These are phyloP conservation scores for Diplodia seriata DNA, from an alignment of 2,329 filamentous ascomycete genomes.

Conservation along the genomic window DNA sequence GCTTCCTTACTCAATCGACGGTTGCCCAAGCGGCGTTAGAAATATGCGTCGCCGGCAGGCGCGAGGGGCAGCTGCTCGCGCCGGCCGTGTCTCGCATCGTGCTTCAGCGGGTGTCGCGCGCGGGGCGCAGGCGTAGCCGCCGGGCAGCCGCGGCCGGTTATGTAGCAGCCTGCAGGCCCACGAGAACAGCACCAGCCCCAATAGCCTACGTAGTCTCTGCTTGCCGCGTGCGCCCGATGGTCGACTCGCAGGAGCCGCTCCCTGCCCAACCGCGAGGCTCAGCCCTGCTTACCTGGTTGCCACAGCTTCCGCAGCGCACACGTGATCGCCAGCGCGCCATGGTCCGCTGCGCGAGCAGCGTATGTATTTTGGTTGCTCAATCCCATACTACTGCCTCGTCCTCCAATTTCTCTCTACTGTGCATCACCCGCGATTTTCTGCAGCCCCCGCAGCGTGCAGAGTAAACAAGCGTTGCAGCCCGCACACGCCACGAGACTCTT, in stretches of 20 bases:
- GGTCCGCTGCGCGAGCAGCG: not conserved
- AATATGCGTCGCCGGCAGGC: not conserved
- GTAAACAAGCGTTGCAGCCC: constrained; percentile 11
- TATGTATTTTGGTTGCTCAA: constrained; percentile 26
- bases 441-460: constrained; percentile 20
- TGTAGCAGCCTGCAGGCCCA: constrained; percentile 15
- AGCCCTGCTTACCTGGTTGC: constrained; percentile 15
- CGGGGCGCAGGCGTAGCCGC: constrained; percentile 15
- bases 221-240: not conserved
- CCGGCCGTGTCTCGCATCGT: constrained; percentile 24
- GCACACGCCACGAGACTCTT: constrained; percentile 22
- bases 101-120: constrained; percentile 15
- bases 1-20: not conserved
- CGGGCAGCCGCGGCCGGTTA: constrained; percentile 24
- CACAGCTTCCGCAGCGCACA: constrained; percentile 13
- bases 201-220: constrained; percentile 18
- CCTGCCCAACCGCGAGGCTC: constrained; percentile 11
- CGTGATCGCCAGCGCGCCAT: constrained; percentile 23
- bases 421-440: constrained; percentile 21
- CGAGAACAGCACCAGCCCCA: constrained; percentile 28
- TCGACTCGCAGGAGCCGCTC: constrained; percentile 17
- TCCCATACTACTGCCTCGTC: constrained; percentile 21
- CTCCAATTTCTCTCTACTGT: constrained; percentile 15
- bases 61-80: not conserved
- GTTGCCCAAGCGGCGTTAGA: constrained; percentile 13